A percentile compares a stretch with the other conserved stretches of the same genome.
Evolutionary conservation across 495 filamentous ascomycete genomes (phyloP).

Genomic region (Bacidia gigantensis): DNA sequence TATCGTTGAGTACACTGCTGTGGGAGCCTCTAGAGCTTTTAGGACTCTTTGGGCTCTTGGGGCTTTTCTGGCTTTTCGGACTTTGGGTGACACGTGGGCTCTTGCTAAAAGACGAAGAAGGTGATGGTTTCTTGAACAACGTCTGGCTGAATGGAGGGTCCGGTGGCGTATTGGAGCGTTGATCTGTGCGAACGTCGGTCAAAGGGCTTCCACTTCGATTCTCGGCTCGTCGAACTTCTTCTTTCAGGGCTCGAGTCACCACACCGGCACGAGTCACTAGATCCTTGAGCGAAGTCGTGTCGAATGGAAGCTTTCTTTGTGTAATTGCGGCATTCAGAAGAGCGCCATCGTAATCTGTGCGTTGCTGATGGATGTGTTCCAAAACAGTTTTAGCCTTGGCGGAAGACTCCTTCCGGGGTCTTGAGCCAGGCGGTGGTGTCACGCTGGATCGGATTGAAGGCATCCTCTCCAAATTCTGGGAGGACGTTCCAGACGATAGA

Average conservation of each 20-base stretch:
- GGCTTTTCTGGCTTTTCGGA: constrained; percentile 31
- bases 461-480: neutral
- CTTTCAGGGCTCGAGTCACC: constrained; percentile 57
- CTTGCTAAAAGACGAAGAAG: constrained; percentile 30
- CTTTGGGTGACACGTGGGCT: constrained; percentile 16
- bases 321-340: constrained; percentile 30
- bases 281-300: constrained; percentile 77
- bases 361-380: constrained; percentile 65
- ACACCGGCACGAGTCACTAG: constrained; percentile 73
- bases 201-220: constrained; percentile 48
- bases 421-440: constrained; percentile 15
- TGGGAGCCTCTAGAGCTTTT: constrained; percentile 32
- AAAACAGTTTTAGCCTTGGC: constrained; percentile 67
- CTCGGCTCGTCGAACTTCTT: constrained; percentile 68
- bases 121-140: constrained; percentile 46
- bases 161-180: constrained; percentile 31
- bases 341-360: constrained; percentile 35
- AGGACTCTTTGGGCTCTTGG: constrained; percentile 24
- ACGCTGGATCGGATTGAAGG: constrained; percentile 5
- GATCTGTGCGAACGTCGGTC: constrained; percentile 13
- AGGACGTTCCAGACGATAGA: neutral
- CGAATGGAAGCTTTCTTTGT: constrained; percentile 73
- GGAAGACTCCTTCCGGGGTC: constrained; percentile 35
- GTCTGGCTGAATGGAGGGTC: constrained; percentile 42
- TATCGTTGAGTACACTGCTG: constrained; percentile 35